Evolutionary conservation across 129 eudicot genomes (phyloP), one percentile per base, ranked within the genome.

Genomic region (Deinandra increscens): DNA sequence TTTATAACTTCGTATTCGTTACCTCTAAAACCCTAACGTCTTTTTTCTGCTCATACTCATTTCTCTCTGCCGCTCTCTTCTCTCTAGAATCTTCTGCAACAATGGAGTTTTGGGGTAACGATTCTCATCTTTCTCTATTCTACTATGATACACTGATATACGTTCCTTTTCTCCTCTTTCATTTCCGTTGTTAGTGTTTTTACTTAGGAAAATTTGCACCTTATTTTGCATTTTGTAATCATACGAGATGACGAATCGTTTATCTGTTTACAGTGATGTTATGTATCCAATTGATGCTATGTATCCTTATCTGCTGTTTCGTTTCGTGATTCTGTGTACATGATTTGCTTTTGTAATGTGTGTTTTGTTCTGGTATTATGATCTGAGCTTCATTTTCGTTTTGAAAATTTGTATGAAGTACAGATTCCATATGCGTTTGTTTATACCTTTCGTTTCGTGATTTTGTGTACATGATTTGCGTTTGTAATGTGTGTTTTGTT

Each of bases 71-170:
- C 79, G 60, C 71, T 85, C 84, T 41, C 33, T 53, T 73, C 67
- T 65, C 60, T 70, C 72, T 59, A 66, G 66, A 74, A 45, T 38
- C 54, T 53, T 70, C 73, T 13, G 3, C 60, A 77, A 66, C 81
- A 43, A 88, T 88, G 95, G 90, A 88, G 81, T 84, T 88, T 71
- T 88, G 95, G 95, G 90, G 95, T 88, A 80, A 72, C 50, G 26
- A 48, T 11, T 29, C 49, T 26, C 44, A 58, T 66, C 5, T 12
- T 7, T 15, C 11, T 37, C 2, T 70, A 5, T 11, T 70, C 14
- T 36, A 9, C 48, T 8, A 29, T 34, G 0, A 13, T 59, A 15
- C 59, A 14, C 19, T 45, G 26, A 13, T 69, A 18, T 53, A 9
- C 6, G 3, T 54, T 46, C 45, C 1, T 7, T 9, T 9, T 36